Evolutionary conservation across 495 filamentous ascomycete genomes (phyloP), one percentile per base, ranked within the genome.

Genomic region (Lentithecium fluviatile): DNA sequence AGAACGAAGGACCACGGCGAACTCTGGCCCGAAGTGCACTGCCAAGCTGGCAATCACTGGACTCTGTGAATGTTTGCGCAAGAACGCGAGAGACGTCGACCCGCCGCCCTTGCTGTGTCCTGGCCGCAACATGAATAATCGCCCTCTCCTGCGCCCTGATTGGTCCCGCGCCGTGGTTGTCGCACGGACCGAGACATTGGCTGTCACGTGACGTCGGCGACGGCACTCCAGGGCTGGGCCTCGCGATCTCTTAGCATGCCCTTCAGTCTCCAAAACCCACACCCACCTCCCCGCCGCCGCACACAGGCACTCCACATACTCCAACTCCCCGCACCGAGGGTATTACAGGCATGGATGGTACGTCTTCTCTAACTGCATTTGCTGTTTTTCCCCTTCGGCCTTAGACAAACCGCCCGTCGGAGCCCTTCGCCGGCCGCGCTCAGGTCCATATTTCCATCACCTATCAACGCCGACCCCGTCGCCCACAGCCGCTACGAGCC

Each of bases 321-420:
- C 51, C 45, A 17, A 43, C 54, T 47, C 20, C 55, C 23, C 51
- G 29, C 25, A 25, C 52, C 40, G 72, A 68, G 67, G 65, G 68
- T 64, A 45, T 60, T 52, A 50, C 46, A 52, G 55, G 23, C 54
- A 75, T 76, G 74, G 71, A 67, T 57, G 73, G 74, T 75, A 55
- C 70, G 73, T 74, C 56, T 45, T 15, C 21, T 53, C 37, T 20
- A 15, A 40, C 23, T 45, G 17, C 24, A 1, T 20, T 1, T 24
- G 2, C 60, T 57, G 52, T 45, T 46, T 47, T 57, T n/a, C 37
- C 21, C 37, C 20, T 34, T 25, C 17, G 13, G 23, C 29, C 52
- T 32, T 52, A 17, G 52, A 36, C 42, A 52, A 57, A 34, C 60
- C 24, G 45, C 37, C 46, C 21, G 34, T 10, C 1, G 59, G 17